Evolutionary conservation across 2,329 filamentous ascomycete genomes (phyloP), one percentile per base, ranked within the genome.

Genomic region (Aspergillus sp.): DNA sequence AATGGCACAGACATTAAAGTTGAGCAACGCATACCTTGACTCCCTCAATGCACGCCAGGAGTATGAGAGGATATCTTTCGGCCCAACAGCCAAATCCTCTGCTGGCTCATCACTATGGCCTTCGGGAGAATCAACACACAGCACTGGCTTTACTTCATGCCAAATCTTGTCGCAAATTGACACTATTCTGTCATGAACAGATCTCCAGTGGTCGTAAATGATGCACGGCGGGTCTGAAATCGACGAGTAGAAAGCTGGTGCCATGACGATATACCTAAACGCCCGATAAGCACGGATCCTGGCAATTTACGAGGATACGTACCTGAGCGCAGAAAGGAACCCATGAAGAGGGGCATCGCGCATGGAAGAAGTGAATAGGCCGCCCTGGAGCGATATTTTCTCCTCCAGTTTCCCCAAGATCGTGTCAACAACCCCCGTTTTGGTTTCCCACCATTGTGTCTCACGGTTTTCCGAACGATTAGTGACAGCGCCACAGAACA

Each of bases 11-110:
- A 38, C 41, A n/a, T 16, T 5, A n/a, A 6, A 11, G 24, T 19
- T 11, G 12, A 10, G 19, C 10, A 24, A 13, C 38, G 34, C 61
- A 39, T 64, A 86, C 82, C 85, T 94, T 15, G 88, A 85, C 61
- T 98, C 91, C 41, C 94, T 89, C n/a, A 95, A 69, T 4, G 86
- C 85, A 47, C 91, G 77, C 72, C 94, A 98, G 41, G 86, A 94
- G 57, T 91, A 98, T 43, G 89, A 96, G 29, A 98, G 62, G 12
- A 93, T 72, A 47, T 93, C 86, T 52, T 95, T 96, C 0, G 86
- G 69, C 1, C 79, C 82, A 4, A 80, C 72, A 11, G 82, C 75
- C n/a, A 85, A 57, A 15, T 89, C 83, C 32, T 88, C 78, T 0
- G 80, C 47, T 32, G 69, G 46, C 37, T 71, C 47, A 53, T 73